phyloP scores from a whole-genome alignment of 1,284 basidiomycete genomes.

The Cutaneotrichosporon sp. region DNA sequence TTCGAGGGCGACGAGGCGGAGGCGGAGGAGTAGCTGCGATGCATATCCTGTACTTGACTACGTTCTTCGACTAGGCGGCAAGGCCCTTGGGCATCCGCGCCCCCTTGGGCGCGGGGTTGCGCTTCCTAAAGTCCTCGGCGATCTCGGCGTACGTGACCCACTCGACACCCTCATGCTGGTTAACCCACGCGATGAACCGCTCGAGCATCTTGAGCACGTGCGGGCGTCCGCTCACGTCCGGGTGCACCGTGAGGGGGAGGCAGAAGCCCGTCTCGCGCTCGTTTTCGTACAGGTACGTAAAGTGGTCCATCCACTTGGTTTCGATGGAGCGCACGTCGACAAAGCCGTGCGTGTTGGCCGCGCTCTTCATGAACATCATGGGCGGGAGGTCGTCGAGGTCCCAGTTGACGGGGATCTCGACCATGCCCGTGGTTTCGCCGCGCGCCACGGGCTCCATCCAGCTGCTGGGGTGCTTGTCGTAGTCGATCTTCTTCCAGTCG shows the following conservation, averaged over 20 bases:
- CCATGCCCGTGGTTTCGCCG: constrained; percentile 67
- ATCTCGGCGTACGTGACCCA: constrained; percentile 66
- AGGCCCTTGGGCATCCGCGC: constrained; percentile 40
- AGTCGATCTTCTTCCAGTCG: constrained; percentile 73
- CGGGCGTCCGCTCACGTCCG: constrained; percentile 62
- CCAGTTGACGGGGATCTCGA: constrained; percentile 75
- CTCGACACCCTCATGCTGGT: constrained; percentile 68
- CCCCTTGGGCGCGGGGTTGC: constrained; percentile 30
- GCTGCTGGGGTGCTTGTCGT: constrained; percentile 60
- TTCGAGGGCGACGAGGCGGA: not conserved
- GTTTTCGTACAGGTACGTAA: constrained; percentile 63
- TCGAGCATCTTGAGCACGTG: constrained; percentile 76
- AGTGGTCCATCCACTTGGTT: constrained; percentile 74
- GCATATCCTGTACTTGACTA: no score
- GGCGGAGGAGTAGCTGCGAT: no score
- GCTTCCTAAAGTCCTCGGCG: constrained; percentile 37
- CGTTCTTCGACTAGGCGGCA: no score
- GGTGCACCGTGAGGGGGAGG: constrained; percentile 48
- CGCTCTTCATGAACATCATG: constrained; percentile 72
- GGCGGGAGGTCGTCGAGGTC: constrained; percentile 64
- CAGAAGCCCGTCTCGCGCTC: constrained; percentile 57
- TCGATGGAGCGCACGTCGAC: constrained; percentile 71
- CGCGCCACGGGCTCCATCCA: constrained; percentile 75
- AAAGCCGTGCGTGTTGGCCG: constrained; percentile 69
- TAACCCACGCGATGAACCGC: constrained; percentile 75